These are phyloP conservation scores for Ganoderma multipileum DNA, from an alignment of 1,284 basidiomycete species.

Conservation along the genomic window DNA sequence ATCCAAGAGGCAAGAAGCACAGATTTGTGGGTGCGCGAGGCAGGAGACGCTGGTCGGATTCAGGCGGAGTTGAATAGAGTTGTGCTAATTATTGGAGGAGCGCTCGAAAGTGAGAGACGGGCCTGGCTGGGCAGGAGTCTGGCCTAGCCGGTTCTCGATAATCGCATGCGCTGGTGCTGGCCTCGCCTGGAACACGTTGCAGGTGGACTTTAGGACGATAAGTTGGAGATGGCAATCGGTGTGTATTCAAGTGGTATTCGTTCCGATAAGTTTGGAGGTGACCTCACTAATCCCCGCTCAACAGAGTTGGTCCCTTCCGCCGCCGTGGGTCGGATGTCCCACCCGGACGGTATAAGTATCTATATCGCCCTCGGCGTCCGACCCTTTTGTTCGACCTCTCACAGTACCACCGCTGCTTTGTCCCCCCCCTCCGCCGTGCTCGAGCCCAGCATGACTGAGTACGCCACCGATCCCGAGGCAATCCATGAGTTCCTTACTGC, in stretches of 20 bases:
- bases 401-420: constrained; percentile 19
- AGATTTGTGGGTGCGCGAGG: background rate
- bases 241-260: constrained; percentile 19
- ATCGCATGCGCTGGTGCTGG: constrained; percentile 21
- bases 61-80: background rate
- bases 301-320: constrained; percentile 25
- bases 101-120: background rate
- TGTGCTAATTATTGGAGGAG: background rate
- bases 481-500: constrained; percentile 61
- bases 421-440: constrained; percentile 10
- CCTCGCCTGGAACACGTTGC: constrained; percentile 38
- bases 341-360: constrained; percentile 34
- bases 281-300: constrained; percentile 32
- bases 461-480: constrained; percentile 63
- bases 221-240: constrained; percentile 25
- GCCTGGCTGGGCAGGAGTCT: constrained; percentile 25
- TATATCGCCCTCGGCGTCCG: constrained; percentile 22
- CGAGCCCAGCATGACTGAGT: constrained; percentile 63
- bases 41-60: background rate
- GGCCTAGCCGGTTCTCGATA: constrained; percentile 29
- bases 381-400: constrained; percentile 27
- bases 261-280: constrained; percentile 22
- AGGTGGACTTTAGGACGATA: constrained; percentile 19
- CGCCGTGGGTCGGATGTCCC: constrained; percentile 30
- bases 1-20: background rate